phyloP scores from a whole-genome alignment of 495 filamentous ascomycete genomes.

The Aspergillus mulundensis region DNA sequence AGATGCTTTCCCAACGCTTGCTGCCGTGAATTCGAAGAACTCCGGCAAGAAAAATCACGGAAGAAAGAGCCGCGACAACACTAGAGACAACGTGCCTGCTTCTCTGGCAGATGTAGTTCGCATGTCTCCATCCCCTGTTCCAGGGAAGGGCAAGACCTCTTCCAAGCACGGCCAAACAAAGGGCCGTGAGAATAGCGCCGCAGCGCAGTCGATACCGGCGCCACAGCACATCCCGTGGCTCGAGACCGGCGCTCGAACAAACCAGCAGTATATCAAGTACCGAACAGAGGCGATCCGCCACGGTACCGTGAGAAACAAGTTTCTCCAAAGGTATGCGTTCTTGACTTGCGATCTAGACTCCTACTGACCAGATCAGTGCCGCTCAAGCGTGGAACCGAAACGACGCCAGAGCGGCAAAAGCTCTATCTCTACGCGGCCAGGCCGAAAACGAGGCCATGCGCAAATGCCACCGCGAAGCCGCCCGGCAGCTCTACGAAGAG shows the following conservation, averaged over 20 bases:
- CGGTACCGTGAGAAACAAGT: constrained; percentile 92
- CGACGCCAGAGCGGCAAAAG: constrained; percentile 94
- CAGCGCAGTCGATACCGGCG: constrained; percentile 74
- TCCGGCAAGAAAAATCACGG: constrained; percentile 82
- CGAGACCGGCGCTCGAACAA: constrained; percentile 85
- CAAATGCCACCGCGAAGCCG: constrained; percentile 93
- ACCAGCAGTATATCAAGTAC: constrained; percentile 91
- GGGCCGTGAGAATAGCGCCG: constrained; percentile 71
- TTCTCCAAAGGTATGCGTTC: constrained; percentile 74
- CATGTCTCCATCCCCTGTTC: constrained; percentile 76
- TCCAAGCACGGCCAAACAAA: constrained; percentile 44
- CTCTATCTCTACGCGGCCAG: constrained; percentile 87
- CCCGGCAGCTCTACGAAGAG: constrained; percentile 86
- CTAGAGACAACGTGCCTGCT: constrained; percentile 66
- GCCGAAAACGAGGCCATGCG: constrained; percentile 96
- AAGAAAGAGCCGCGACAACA: constrained; percentile 58
- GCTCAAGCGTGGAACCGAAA: constrained; percentile 99
- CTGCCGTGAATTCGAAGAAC: constrained; percentile 69
- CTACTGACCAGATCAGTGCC: constrained; percentile 53
- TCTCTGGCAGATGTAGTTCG: constrained; percentile 94
- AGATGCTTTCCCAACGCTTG: constrained; percentile 94
- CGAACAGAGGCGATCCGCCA: constrained; percentile 94
- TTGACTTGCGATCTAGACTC: constrained; percentile 18
- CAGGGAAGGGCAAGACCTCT: constrained; percentile 46
- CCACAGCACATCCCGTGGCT: constrained; percentile 96